phyloP scores from a whole-genome alignment of 352 stramenopile genomes.

The Globisporangium echinulatum region DNA sequence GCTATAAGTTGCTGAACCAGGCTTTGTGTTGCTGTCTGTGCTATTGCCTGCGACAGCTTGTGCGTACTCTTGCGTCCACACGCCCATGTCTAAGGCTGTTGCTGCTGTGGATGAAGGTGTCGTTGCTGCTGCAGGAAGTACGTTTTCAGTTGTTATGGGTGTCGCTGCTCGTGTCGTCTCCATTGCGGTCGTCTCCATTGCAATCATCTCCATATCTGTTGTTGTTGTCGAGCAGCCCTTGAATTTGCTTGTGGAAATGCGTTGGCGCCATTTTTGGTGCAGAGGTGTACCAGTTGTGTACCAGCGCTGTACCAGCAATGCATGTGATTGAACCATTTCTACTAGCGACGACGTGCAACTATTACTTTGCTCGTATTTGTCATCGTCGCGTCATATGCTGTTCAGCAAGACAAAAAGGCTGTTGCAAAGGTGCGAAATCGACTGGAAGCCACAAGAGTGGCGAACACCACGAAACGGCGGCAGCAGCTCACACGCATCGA shows the following conservation, averaged over 20 bases:
- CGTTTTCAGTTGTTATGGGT: no score
- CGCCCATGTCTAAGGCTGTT: not conserved
- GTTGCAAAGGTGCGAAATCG: not conserved
- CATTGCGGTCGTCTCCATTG: not conserved
- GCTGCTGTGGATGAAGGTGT: no score
- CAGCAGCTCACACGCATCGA: not conserved
- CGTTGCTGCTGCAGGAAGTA: no score
- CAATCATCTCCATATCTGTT: not conserved
- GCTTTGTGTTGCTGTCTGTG: no score
- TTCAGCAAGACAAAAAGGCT: not conserved
- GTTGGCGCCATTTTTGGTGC: not conserved
- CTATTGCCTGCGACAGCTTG: not conserved
- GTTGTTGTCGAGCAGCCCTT: not conserved
- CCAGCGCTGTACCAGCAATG: no score
- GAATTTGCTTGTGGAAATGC: no score
- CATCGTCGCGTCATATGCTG: not conserved
- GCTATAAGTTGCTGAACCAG: no score
- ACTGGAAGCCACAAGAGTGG: slow-evolving; percentile 1
- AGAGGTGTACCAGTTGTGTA: no score
- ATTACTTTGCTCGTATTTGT: not conserved
- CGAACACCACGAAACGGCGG: slow-evolving; percentile 1
- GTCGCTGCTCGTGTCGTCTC: no score
- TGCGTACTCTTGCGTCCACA: slow-evolving; percentile 12
- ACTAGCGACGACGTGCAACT: not conserved
- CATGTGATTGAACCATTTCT: no score